Evolutionary conservation across 2,329 filamentous ascomycete species (phyloP).

Genomic region (Phialophora macrospora): DNA sequence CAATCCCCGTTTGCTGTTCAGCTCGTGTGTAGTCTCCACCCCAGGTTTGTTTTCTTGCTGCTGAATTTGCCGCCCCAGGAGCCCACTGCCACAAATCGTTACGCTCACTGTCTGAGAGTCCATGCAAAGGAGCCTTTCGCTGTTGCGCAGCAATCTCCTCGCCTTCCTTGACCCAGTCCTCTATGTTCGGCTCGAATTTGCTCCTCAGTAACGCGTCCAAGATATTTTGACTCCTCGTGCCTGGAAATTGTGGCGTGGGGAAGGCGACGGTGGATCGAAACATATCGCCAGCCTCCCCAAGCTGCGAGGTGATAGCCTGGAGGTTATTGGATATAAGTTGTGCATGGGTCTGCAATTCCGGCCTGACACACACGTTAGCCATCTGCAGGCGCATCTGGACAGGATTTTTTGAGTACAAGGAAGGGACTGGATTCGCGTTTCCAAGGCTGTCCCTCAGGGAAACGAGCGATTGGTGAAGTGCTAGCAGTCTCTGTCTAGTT

Average conservation of each 20-base stretch:
- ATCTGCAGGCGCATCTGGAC: background rate
- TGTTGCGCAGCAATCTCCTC: conserved; percentile 52
- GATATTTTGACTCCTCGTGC: conserved; percentile 67
- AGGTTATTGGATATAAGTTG: conserved; percentile 74
- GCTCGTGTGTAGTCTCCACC: conserved; percentile 73
- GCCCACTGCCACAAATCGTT: conserved; percentile 66
- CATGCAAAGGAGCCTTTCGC: conserved; percentile 26
- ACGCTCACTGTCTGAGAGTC: conserved; percentile 56
- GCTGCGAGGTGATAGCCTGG: conserved; percentile 66
- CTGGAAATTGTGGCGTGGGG: conserved; percentile 76
- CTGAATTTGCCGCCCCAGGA: conserved; percentile 53
- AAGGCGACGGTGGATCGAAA: conserved; percentile 74
- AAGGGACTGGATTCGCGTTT: conserved; percentile 68
- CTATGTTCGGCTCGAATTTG: conserved; percentile 78
- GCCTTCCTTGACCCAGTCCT: conserved; percentile 72
- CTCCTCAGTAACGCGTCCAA: conserved; percentile 76
- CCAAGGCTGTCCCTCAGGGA: conserved; percentile 67
- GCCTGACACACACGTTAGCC: conserved; percentile 52
- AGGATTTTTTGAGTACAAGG: conserved; percentile 58
- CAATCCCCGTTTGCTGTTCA: conserved; percentile 68
- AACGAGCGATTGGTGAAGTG: conserved; percentile 70
- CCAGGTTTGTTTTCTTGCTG: conserved; percentile 55
- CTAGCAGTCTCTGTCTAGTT: conserved; percentile 69
- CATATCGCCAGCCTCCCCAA: conserved; percentile 68
- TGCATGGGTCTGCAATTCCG: conserved; percentile 73